Evolutionary conservation across 345 rosid species (phyloP).

Genomic region (Cardamine occulta): DNA sequence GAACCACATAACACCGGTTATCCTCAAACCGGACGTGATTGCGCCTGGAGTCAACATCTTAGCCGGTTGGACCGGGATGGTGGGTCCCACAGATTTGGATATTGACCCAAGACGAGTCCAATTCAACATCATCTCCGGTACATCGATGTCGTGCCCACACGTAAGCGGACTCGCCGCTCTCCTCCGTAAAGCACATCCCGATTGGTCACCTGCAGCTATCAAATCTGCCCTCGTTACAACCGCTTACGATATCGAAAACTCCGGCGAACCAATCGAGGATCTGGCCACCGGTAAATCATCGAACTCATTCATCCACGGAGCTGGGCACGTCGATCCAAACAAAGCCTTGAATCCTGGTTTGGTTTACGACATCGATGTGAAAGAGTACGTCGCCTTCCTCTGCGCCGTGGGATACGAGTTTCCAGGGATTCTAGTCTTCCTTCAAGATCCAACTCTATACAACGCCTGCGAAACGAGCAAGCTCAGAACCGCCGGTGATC

Average conservation of each 20-base stretch:
- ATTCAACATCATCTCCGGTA: slow-evolving; percentile 82
- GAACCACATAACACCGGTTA: slow-evolving; percentile 54
- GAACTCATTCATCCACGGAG: slow-evolving; percentile 72
- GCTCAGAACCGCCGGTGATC: slow-evolving; percentile 57
- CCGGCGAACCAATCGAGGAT: slow-evolving; percentile 67
- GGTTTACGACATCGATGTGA: slow-evolving; percentile 63
- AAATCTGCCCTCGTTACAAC: slow-evolving; percentile 83
- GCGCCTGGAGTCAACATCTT: slow-evolving; percentile 87
- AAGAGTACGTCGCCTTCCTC: slow-evolving; percentile 67
- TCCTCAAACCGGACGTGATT: slow-evolving; percentile 80
- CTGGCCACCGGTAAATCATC: slow-evolving; percentile 70
- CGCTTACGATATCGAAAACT: slow-evolving; percentile 67
- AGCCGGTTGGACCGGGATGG: slow-evolving; percentile 81
- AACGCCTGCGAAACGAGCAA: slow-evolving; percentile 47
- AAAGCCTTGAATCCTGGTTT: slow-evolving; percentile 79
- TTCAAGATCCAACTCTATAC: slow-evolving; percentile 50
- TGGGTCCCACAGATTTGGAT: slow-evolving; percentile 60
- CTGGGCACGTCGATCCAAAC: slow-evolving; percentile 90
- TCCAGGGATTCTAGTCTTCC: slow-evolving; percentile 58
- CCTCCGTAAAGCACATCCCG: slow-evolving; percentile 62
- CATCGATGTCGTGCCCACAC: slow-evolving; percentile 94
- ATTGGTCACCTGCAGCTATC: slow-evolving; percentile 75
- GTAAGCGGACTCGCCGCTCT: slow-evolving; percentile 82
- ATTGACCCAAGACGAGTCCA: slow-evolving; percentile 67
- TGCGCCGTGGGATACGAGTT: slow-evolving; percentile 77